Evolutionary conservation across 495 filamentous ascomycete species (phyloP).

Genomic region (Penicillium ucsense): DNA sequence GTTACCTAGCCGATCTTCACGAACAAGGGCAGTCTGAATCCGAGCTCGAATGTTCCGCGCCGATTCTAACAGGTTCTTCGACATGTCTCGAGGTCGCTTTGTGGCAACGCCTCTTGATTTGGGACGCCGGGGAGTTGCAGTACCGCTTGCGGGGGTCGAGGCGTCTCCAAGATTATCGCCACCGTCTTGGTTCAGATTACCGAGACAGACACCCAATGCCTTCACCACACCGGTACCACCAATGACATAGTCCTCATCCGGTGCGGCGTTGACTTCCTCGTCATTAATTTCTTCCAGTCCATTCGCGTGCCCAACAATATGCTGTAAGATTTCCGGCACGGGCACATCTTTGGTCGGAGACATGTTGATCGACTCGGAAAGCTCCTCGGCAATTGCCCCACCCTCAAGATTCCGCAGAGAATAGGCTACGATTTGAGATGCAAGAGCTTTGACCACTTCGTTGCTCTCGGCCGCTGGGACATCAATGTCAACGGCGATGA

Average conservation of each 20-base stretch:
- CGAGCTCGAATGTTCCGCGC: conserved; percentile 79
- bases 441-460: conserved; percentile 85
- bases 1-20: conserved; percentile 57
- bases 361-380: conserved; percentile 23
- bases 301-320: conserved; percentile 47
- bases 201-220: conserved; percentile 79
- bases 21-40: conserved; percentile 74
- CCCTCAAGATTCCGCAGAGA: conserved; percentile 83
- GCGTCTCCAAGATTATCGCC: conserved; percentile 24
- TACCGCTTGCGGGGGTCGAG: conserved; percentile 40
- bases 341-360: conserved; percentile 32
- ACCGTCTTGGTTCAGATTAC: conserved; percentile 46
- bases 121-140: conserved; percentile 42
- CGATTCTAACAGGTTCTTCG: conserved; percentile 72
- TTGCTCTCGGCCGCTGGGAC: conserved; percentile 67
- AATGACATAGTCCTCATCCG: conserved; percentile 91
- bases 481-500: conserved; percentile 89
- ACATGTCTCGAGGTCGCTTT: conserved; percentile 81
- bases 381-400: conserved; percentile 39
- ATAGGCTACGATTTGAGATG: conserved; percentile 87
- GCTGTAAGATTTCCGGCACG: conserved; percentile 57
- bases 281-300: conserved; percentile 36
- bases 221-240: conserved; percentile 93
- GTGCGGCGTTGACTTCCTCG: conserved; percentile 60
- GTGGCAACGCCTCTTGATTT: conserved; percentile 32